A percentile compares a stretch with the other conserved stretches of the same genome.
Conservation (phyloP, 1,139 yeast species). For the Geotrichum citri-aurantii region DNA sequence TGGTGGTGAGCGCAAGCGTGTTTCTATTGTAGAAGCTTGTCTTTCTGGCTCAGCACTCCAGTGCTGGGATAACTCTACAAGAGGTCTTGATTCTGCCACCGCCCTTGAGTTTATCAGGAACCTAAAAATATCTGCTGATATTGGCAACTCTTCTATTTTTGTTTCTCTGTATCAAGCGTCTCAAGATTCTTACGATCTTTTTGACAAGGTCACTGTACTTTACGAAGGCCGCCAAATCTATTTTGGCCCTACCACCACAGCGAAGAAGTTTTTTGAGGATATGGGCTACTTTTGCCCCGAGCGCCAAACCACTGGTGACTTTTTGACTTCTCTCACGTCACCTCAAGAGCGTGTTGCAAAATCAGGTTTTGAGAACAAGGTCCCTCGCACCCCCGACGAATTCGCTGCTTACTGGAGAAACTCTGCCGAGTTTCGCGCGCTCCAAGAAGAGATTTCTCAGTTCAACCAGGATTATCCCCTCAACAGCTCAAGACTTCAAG, state of each 20-base stretch:
- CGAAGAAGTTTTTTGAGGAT: slow-evolving; percentile 52
- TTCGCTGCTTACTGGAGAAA: slow-evolving; percentile 59
- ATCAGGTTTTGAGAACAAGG: slow-evolving; percentile 54
- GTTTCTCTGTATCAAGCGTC: slow-evolving; percentile 81
- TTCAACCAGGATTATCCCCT: slow-evolving; percentile 28
- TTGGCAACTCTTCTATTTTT: slow-evolving; percentile 54
- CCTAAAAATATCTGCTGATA: slow-evolving; percentile 54
- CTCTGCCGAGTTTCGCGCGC: slow-evolving; percentile 45
- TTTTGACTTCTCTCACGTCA: slow-evolving; percentile 68
- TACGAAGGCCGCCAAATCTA: slow-evolving; percentile 75
- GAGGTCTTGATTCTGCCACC: slow-evolving; percentile 71
- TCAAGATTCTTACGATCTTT: slow-evolving; percentile 66
- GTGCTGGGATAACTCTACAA: slow-evolving; percentile 71
- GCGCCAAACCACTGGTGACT: slow-evolving; percentile 80
- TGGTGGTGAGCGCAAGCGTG: slow-evolving; percentile 82
- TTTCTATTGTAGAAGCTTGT: slow-evolving; percentile 64
- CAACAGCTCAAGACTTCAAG: slow-evolving; percentile 30
- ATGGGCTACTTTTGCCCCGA: slow-evolving; percentile 71
- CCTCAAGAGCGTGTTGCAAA: slow-evolving; percentile 59
- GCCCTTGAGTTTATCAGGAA: slow-evolving; percentile 70
- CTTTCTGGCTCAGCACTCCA: slow-evolving; percentile 57
- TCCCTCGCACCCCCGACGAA: slow-evolving; percentile 64
- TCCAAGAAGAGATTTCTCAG: slow-evolving; percentile 41
- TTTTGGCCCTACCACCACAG: slow-evolving; percentile 59
- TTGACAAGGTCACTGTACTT: slow-evolving; percentile 66